Evolutionary conservation across 768 basidiomycete genomes (phyloP).

Genomic region (Fistulinella prunicolor): DNA sequence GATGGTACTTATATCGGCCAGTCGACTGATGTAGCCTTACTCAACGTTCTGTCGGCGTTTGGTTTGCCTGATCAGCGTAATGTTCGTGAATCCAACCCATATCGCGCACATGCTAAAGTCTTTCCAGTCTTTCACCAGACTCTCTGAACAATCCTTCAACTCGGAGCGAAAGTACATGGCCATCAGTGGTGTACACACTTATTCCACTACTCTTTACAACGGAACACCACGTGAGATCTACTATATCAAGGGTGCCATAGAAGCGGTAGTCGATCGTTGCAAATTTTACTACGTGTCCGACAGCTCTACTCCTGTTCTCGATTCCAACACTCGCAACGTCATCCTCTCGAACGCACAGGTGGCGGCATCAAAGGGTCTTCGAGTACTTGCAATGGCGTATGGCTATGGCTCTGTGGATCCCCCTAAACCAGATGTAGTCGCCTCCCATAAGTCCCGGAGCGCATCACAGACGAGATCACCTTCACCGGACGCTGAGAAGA

Average conservation of each 20-base stretch:
- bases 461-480: conserved; percentile 29
- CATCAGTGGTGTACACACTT: conserved; percentile 66
- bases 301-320: conserved; percentile 80
- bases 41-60: conserved; percentile 73
- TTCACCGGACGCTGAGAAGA: conserved; percentile 36
- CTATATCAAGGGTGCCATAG: conserved; percentile 92
- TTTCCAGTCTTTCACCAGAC: conserved; percentile 60
- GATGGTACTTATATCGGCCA: conserved; percentile 79
- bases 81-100: conserved; percentile 41
- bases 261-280: conserved; percentile 81
- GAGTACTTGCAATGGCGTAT: conserved; percentile 91
- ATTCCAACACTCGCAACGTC: conserved; percentile 60
- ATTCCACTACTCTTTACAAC: conserved; percentile 28
- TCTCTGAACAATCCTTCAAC: conserved; percentile 85
- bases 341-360: conserved; percentile 70
- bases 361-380: conserved; percentile 72
- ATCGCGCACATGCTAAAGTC: conserved; percentile 4
- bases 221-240: conserved; percentile 63
- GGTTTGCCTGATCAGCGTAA: conserved; percentile 65
- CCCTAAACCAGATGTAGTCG: conserved; percentile 19
- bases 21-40: conserved; percentile 88
- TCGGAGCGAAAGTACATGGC: conserved; percentile 96
- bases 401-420: conserved; percentile 62
- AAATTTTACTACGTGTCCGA: conserved; percentile 88
- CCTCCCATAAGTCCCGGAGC: conserved; percentile 19